phyloP scores from a whole-genome alignment of 192 early-diverging fungal species.

The Podila horticola region DNA sequence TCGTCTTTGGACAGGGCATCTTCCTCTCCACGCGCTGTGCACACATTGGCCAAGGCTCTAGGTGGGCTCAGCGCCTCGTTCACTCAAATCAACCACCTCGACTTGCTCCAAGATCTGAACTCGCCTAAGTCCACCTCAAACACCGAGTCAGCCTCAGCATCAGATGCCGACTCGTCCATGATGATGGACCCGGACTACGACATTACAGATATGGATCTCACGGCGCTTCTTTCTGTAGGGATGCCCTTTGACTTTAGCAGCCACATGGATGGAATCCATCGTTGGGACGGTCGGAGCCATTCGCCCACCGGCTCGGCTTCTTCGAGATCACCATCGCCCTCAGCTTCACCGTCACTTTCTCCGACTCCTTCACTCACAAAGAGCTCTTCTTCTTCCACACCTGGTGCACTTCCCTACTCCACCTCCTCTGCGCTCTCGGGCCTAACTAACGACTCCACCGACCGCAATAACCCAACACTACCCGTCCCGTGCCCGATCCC shows the following conservation, averaged over 20 bases:
- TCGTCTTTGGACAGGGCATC: neutral
- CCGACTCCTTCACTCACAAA: neutral
- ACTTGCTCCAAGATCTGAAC: neutral
- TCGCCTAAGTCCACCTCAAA: neutral
- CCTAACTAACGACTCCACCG: neutral
- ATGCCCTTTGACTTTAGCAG: neutral
- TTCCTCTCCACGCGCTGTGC: neutral
- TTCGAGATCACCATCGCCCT: neutral
- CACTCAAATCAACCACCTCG: neutral
- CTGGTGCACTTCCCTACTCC: too few species aligned
- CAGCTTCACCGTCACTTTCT: neutral
- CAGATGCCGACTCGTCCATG: neutral
- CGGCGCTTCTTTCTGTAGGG: neutral
- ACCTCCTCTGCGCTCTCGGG: neutral
- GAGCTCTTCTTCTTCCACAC: too few species aligned
- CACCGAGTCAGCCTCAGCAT: neutral
- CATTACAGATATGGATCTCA: neutral
- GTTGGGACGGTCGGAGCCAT: neutral
- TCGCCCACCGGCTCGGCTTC: neutral
- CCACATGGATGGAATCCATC: neutral
- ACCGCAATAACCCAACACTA: neutral
- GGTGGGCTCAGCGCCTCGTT: neutral
- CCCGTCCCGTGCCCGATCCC: slow-evolving; percentile 20
- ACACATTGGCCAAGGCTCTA: neutral
- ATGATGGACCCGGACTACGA: neutral